Evolutionary conservation across 2,329 filamentous ascomycete species (phyloP).

Genomic region (Paracoccidioides lutzii): DNA sequence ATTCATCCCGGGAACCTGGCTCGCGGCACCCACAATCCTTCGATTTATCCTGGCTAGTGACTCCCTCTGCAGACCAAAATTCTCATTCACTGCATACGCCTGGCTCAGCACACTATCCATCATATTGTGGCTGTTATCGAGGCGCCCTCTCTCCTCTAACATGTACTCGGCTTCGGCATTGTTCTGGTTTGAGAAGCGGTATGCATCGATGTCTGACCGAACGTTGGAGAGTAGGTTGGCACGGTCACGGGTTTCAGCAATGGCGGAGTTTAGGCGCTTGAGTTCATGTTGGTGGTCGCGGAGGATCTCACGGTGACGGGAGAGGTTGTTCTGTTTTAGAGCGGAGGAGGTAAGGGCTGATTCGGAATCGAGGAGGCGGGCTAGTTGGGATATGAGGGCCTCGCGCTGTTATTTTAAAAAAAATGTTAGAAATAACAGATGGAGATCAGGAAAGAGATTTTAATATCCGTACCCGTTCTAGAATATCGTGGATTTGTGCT

Average conservation of each 20-base stretch:
- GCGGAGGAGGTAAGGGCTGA: constrained; percentile 74
- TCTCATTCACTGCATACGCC: constrained; percentile 93
- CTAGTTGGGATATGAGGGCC: constrained; percentile 64
- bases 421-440: neutral
- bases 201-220: constrained; percentile 80
- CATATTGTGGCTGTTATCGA: constrained; percentile 83
- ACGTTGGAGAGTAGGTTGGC: constrained; percentile 85
- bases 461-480: constrained; percentile 55
- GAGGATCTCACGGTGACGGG: constrained; percentile 81
- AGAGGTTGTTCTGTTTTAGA: constrained; percentile 92
- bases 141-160: constrained; percentile 71
- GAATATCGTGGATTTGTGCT: constrained; percentile 65
- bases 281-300: constrained; percentile 77
- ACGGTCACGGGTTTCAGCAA: constrained; percentile 68
- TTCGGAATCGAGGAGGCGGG: constrained; percentile 86
- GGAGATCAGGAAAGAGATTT: neutral
- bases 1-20: constrained; percentile 87
- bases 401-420: constrained; percentile 52
- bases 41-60: constrained; percentile 79
- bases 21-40: constrained; percentile 76
- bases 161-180: constrained; percentile 91
- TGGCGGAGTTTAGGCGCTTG: constrained; percentile 55
- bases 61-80: constrained; percentile 75
- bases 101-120: constrained; percentile 85
- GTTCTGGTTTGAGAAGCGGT: constrained; percentile 67